Evolutionary conservation across 371 early-diverging fungal genomes (phyloP).

Genomic region (Apophysomyces variabilis): DNA sequence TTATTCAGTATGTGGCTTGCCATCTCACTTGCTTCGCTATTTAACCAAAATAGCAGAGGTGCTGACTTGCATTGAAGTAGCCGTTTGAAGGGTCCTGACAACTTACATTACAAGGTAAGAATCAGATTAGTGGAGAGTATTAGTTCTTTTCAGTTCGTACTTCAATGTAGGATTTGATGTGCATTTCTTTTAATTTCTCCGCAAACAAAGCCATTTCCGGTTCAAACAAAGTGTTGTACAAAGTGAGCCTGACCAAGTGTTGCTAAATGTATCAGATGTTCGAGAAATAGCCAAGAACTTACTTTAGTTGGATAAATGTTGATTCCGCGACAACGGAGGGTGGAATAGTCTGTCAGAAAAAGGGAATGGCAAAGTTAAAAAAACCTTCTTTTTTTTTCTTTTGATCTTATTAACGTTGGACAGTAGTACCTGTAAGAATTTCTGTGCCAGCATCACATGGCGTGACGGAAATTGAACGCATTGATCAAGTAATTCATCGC

Average conservation of each 20-base stretch:
- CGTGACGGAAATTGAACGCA: constrained; percentile 11
- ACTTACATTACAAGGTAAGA: constrained; percentile 5
- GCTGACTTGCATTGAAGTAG: not conserved
- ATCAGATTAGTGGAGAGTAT: not conserved
- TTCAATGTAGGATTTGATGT: constrained; percentile 6
- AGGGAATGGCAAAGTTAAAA: not conserved
- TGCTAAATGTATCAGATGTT: not conserved
- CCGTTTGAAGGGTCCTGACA: constrained; percentile 12
- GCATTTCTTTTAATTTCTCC: constrained; percentile 12
- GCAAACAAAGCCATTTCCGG: constrained; percentile 22
- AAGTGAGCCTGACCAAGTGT: constrained; percentile 12
- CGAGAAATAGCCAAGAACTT: not conserved
- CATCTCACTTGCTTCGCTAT: not conserved
- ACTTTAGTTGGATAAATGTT: constrained; percentile 15
- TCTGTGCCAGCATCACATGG: constrained; percentile 15
- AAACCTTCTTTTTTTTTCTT: not conserved
- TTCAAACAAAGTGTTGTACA: constrained; percentile 16
- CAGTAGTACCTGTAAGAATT: constrained; percentile 17
- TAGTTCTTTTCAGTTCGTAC: not conserved
- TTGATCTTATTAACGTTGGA: constrained; percentile 7
- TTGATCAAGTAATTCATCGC: constrained; percentile 20
- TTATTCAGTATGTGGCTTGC: not conserved
- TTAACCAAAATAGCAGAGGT: not conserved
- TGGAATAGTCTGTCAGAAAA: constrained; percentile 8
- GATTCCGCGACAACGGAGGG: constrained; percentile 8